Evolutionary conservation across 306 rosid genomes (phyloP), one percentile per base, ranked within the genome.

Genomic region (Oemleria cerasiformis): DNA sequence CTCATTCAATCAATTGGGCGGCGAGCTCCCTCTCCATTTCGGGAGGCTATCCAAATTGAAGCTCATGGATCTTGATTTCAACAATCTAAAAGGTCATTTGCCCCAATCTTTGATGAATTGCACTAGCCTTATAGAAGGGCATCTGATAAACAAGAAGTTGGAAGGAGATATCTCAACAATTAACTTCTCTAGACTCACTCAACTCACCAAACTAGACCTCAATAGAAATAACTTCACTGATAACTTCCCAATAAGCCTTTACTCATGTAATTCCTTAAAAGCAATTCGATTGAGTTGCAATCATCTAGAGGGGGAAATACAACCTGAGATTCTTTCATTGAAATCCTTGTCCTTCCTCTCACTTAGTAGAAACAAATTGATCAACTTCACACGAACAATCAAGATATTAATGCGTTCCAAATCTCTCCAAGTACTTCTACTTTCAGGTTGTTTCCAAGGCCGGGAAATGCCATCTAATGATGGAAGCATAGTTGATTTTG

Each of bases 381-480:
- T 23, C 25, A 15, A 61, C 38, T 3, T 17, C 45, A 38, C 14
- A 0, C 11, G 65, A 2, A 13, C 65, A 15, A 15, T 61, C 14
- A 16, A 38, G 45, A 61, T 61, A 38, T 8, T 61, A 3, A 17
- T 38, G 65, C 1, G 20, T 16, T 13, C 5, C 45, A 61, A 15
- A 38, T 15, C 23, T 38, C 65, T 60, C 25, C 11, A 1, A 5
- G 66, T 61, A 17, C 15, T 39, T 25, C 4, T 8, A 0, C 20
- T 61, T 5, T 8, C 47, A 39, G 1, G 3, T 16, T 38, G 9
- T 39, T 61, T 61, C 39, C 0, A 7, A 0, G 66, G 66, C 39
- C 47, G 39, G 17, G 66, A 61, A 61, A 61, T 61, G 66, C 66
- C 66, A n/a, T n/a, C n/a, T n/a, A 47, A 17, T 61, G 66, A 13